phyloP scores from a whole-genome alignment of 164 flowering plant species.

The Protea cynaroides region DNA sequence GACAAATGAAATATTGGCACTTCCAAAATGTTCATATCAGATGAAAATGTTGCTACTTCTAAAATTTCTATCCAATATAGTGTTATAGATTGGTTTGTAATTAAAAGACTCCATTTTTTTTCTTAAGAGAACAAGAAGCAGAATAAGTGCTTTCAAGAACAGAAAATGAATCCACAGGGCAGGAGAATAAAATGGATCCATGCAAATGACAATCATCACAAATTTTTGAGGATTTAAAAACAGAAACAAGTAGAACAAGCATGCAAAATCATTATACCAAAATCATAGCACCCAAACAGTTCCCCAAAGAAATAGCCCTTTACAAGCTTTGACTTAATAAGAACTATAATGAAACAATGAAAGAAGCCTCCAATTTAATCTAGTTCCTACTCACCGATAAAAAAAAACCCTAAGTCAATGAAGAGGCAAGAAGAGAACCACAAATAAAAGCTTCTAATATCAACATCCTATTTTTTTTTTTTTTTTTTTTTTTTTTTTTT shows the following conservation, averaged over 20 bases:
- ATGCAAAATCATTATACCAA: background rate
- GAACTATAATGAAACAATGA: background rate
- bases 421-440: background rate
- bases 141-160: background rate
- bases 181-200: too few relatives aligned
- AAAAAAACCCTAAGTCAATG: conserved; percentile 5
- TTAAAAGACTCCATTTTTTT: background rate
- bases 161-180: too few relatives aligned
- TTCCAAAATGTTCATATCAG: too few relatives aligned
- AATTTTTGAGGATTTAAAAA: background rate
- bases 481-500: too few relatives aligned
- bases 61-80: background rate
- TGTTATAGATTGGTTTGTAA: background rate
- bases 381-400: too few relatives aligned
- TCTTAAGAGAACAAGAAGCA: background rate
- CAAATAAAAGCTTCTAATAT: conserved; percentile 2
- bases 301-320: too few relatives aligned
- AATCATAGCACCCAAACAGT: background rate
- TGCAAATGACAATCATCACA: background rate
- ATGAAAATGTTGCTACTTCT: too few relatives aligned
- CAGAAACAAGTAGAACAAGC: background rate
- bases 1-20: too few relatives aligned
- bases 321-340: background rate
- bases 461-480: background rate
- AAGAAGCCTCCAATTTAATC: conserved; percentile 1